These are phyloP conservation scores for Apiosordaria backusii DNA, from an alignment of 495 filamentous ascomycete species.

Conservation along the genomic window DNA sequence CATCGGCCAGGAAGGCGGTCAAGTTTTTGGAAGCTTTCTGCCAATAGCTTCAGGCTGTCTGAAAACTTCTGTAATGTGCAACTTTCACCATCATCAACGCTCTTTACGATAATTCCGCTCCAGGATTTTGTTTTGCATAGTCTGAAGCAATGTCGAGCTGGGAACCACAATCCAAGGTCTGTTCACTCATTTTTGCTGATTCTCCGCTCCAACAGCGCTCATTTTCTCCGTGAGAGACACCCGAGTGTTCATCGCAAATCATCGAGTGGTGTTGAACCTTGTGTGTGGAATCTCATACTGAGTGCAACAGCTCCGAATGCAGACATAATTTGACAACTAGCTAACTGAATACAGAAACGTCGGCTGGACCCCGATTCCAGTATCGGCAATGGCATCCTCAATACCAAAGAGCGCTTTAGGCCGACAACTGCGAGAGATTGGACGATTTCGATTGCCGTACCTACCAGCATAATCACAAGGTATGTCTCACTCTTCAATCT, in stretches of 20 bases:
- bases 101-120: not conserved
- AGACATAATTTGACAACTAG: not conserved
- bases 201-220: not conserved
- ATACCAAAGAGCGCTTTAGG: conserved; percentile 29
- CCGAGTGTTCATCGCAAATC: too few relatives aligned
- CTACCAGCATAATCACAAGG: conserved; percentile 48
- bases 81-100: not conserved
- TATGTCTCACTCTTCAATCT: conserved; percentile 28
- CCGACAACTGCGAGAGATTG: conserved; percentile 40
- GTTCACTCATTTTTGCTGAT: not conserved
- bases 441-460: conserved; percentile 48
- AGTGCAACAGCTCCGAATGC: not conserved
- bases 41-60: conserved; percentile 16
- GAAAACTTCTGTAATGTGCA: conserved; percentile 11
- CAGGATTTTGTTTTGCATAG: not conserved
- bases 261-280: too few relatives aligned
- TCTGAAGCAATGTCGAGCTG: conserved; percentile 9
- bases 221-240: not conserved
- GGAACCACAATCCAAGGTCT: conserved; percentile 27
- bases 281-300: not conserved
- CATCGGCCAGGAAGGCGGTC: conserved; percentile 25
- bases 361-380: conserved; percentile 35
- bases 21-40: conserved; percentile 29
- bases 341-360: conserved; percentile 36
- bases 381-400: conserved; percentile 28